Base-by-base conservation (phyloP, 345 rosid genomes). In the Stellera chamaejasme region DNA sequence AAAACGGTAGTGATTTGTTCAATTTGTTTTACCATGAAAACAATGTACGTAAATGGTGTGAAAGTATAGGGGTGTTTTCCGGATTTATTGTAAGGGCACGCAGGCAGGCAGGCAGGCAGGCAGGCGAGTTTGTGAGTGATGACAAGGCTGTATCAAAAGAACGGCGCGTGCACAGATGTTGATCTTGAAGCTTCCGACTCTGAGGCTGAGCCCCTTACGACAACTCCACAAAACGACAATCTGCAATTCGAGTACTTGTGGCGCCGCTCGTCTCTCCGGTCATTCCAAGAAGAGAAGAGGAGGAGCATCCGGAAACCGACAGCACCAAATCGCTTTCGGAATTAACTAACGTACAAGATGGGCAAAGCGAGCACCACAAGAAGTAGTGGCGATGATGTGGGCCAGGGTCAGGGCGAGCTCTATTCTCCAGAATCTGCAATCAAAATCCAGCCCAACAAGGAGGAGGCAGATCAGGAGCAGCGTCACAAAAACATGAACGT, bases 391-490 rank as follows among this genome's bases (percentile, higher is more conserved):
- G 46, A 59, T 49, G 62, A 36, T 11, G 32, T 43, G 16, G 12
- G 13, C 6, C 57, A 28, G 52, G 56, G 51, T 39, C 63, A 68
- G 56, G 54, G 51, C 5, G 55, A 58, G 45, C 10, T 52, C 10
- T 52, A 41, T 60, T 62, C 67, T 52, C 72, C 63, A 10, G 27
- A 27, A 13, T 23, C 25, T 51, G 63, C 55, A 45, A 26, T 56
- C 59, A 42, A 49, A 46, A 26, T 43, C 42, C 15, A 25, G 25
- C 36, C 51, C 25, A 60, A 13, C 47, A 19, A 23, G 12, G 42
- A 5, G 10, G 19, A 4, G 44, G 19, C 8, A 46, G 1, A 16
- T 23, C 15, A 49, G 10, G 56, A 6, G 53, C 47, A 11, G 47
- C 1, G 46, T 52, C 67, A 58, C 45, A 32, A 50, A 12, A 28